phyloP scores from a whole-genome alignment of 805 yeast genomes.

The Suhomyces kilbournensis region DNA sequence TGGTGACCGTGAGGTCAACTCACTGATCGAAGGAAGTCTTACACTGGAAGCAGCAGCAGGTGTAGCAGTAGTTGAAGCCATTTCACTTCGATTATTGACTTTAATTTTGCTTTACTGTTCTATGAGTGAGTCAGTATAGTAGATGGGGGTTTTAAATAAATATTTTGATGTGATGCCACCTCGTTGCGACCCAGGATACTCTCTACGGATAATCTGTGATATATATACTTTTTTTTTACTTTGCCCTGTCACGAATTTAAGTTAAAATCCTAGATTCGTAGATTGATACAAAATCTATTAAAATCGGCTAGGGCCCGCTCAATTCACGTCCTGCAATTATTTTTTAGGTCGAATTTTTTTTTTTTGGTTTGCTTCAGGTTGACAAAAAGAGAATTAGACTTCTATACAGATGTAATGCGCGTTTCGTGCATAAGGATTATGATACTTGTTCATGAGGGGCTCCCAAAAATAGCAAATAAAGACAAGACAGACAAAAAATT shows the following conservation, averaged over 20 bases:
- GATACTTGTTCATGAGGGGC: background rate
- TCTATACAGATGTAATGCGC: constrained; percentile 6
- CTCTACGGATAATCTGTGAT: background rate
- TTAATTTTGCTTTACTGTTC: background rate
- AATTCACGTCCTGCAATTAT: constrained; percentile 3
- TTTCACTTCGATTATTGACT: background rate
- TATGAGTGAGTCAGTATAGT: background rate
- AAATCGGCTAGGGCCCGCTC: constrained; percentile 6
- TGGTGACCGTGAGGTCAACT: constrained; percentile 11
- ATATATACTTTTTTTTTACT: constrained; percentile 2
- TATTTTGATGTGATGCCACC: background rate
- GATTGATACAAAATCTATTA: constrained; percentile 4
- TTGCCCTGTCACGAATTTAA: constrained; percentile 1
- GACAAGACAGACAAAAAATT: background rate
- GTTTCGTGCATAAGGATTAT: constrained; percentile 3
- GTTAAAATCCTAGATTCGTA: constrained; percentile 2
- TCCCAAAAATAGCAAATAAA: background rate
- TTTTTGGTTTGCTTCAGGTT: background rate
- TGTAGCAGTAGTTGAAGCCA: constrained; percentile 4
- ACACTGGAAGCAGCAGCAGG: constrained; percentile 2
- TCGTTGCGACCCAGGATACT: background rate
- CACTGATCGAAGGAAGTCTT: constrained; percentile 14
- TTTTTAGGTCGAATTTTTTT: background rate
- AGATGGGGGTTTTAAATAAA: background rate
- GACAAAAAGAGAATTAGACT: constrained; percentile 1